Percentiles rank a stretch among this genome's conserved stretches.
Evolutionary conservation across 1,284 basidiomycete genomes (phyloP).

Genomic region (Pseudozyma sp.): DNA sequence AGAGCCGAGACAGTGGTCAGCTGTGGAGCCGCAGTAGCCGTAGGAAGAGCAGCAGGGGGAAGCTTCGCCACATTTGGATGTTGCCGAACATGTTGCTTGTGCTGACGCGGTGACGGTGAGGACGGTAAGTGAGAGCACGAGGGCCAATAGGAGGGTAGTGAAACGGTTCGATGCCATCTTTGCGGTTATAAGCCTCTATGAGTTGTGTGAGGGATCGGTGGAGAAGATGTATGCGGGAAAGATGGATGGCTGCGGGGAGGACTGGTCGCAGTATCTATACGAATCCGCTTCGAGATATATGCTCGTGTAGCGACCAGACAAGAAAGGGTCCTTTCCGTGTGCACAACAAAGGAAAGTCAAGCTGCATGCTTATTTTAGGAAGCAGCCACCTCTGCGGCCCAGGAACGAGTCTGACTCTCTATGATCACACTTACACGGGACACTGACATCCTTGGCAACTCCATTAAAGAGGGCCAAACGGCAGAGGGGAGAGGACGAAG

Average conservation of each 20-base stretch:
- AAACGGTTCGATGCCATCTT: slow-evolving; percentile 17
- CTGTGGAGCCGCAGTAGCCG: slow-evolving; percentile 44
- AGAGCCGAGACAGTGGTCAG: slow-evolving; percentile 37
- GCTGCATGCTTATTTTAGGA: slow-evolving; percentile 1
- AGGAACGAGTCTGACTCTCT: background rate
- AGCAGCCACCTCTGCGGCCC: background rate
- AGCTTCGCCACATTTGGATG: slow-evolving; percentile 21
- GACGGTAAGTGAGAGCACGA: slow-evolving; percentile 16
- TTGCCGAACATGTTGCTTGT: slow-evolving; percentile 23
- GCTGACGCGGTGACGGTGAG: slow-evolving; percentile 17
- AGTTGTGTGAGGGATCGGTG: background rate
- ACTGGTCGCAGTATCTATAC: background rate
- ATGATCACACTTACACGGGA: background rate
- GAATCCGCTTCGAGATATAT: background rate
- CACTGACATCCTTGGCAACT: background rate
- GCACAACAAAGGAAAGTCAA: too few relatives aligned
- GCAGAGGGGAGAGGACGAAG: background rate
- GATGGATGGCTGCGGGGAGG: background rate
- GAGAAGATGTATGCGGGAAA: slow-evolving; percentile 13
- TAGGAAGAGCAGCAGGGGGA: slow-evolving; percentile 44
- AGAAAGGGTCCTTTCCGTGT: too few relatives aligned
- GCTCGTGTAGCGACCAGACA: too few relatives aligned
- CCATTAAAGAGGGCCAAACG: too few relatives aligned
- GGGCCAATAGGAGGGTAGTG: slow-evolving; percentile 21
- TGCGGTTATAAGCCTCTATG: background rate